Percentiles rank a stretch among this genome's conserved stretches.
Conservation (phyloP, 2,329 filamentous ascomycete species). For the Aureobasidium musti region DNA sequence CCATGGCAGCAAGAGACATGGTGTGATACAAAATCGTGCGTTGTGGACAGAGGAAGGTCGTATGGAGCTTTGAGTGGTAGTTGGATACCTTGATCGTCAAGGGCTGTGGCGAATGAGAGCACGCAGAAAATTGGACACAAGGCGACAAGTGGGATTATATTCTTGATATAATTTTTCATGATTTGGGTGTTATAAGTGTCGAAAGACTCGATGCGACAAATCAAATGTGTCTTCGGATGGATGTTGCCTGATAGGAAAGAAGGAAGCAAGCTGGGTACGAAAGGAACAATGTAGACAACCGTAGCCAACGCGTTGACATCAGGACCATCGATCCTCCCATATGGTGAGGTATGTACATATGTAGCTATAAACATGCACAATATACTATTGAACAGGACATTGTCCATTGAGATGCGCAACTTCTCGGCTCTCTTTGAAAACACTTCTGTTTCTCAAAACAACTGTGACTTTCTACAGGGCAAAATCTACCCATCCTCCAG, state of each 20-base stretch:
- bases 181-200: background rate
- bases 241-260: background rate
- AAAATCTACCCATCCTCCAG: too few relatives aligned
- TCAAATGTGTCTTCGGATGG: background rate
- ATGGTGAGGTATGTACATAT: too few relatives aligned
- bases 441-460: too few relatives aligned
- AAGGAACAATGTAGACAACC: too few relatives aligned
- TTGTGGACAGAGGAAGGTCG: background rate
- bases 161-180: background rate
- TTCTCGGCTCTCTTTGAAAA: too few relatives aligned
- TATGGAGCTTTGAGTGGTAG: background rate
- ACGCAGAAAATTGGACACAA: background rate
- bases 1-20: background rate
- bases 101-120: background rate
- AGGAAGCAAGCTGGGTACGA: background rate
- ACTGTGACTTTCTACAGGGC: too few relatives aligned
- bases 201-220: background rate
- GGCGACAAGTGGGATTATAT: background rate
- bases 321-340: too few relatives aligned
- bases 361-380: too few relatives aligned
- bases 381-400: too few relatives aligned
- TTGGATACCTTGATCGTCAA: background rate
- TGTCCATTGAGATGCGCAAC: too few relatives aligned
- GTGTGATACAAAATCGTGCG: background rate
- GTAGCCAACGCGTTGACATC: background rate